Conservation (phyloP, 2,329 filamentous ascomycete genomes). For the Elsinoe arachidis region DNA sequence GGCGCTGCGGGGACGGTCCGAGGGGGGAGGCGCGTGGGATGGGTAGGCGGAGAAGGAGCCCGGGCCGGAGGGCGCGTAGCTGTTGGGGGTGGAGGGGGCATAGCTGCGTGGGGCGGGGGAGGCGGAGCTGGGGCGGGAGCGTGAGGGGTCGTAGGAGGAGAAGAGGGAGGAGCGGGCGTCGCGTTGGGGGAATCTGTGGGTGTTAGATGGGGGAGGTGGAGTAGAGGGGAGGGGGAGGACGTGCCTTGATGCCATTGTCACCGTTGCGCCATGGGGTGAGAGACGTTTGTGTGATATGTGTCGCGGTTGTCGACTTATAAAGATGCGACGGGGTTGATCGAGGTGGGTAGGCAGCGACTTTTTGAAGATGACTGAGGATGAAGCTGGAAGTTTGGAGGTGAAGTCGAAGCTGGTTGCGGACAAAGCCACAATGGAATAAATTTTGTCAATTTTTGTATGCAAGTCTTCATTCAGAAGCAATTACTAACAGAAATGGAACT, state of each 20-base stretch:
- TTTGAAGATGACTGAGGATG: not conserved
- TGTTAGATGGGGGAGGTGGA: not conserved
- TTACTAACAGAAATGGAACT: not conserved
- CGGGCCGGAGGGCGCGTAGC: constrained; percentile 2
- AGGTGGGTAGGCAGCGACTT: not conserved
- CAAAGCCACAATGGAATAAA: not conserved
- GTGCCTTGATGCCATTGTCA: constrained; percentile 17
- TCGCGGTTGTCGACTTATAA: not conserved
- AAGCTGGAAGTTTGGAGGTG: not conserved
- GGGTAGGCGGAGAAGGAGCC: constrained; percentile 25
- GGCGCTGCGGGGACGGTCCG: not conserved
- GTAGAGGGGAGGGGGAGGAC: not conserved
- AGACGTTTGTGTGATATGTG: not conserved
- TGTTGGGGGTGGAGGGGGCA: constrained; percentile 18
- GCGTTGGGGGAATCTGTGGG: constrained; percentile 27
- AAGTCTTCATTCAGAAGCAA: not conserved
- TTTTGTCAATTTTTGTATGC: not conserved
- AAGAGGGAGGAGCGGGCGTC: constrained; percentile 35
- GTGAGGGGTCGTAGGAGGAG: constrained; percentile 29
- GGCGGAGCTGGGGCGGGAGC: constrained; percentile 26
- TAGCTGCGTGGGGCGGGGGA: constrained; percentile 21
- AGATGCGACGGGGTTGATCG: too few relatives aligned
- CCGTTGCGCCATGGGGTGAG: constrained; percentile 1
- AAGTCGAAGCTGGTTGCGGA: not conserved
- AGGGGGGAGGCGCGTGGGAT: constrained; percentile 13